Evolutionary conservation across 2,329 filamentous ascomycete genomes (phyloP).

Genomic region (Trichoderma breve): DNA sequence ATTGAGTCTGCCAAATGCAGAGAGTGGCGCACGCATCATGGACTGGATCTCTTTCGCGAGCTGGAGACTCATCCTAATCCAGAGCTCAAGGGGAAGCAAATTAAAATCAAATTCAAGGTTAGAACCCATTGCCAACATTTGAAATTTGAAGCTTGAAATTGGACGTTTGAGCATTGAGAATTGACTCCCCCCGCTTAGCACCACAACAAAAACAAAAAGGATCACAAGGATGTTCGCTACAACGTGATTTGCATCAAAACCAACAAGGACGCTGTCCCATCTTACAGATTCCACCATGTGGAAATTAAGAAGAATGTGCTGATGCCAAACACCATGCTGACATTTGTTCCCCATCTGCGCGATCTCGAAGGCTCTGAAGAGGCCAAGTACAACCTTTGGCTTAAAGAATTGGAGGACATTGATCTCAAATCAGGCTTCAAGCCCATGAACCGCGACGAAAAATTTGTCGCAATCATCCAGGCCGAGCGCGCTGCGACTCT

Average conservation of each 20-base stretch:
- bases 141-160: neutral
- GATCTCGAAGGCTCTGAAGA: constrained; percentile 58
- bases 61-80: constrained; percentile 39
- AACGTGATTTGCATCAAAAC: constrained; percentile 48
- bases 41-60: constrained; percentile 48
- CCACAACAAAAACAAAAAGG: constrained; percentile 44
- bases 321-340: constrained; percentile 59
- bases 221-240: constrained; percentile 43
- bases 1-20: constrained; percentile 45
- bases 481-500: constrained; percentile 53
- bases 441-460: constrained; percentile 51
- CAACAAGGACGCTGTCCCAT: constrained; percentile 52
- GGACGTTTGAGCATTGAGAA: neutral
- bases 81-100: constrained; percentile 39
- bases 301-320: constrained; percentile 59
- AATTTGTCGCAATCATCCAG: constrained; percentile 47
- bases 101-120: constrained; percentile 54
- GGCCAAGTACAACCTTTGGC: constrained; percentile 53
- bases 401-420: constrained; percentile 56
- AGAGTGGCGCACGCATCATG: constrained; percentile 41
- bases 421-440: constrained; percentile 58
- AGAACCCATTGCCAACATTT: constrained; percentile 18
- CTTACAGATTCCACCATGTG: constrained; percentile 59
- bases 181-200: constrained; percentile 37
- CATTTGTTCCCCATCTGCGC: constrained; percentile 58